Base-by-base conservation (phyloP, 2,329 filamentous ascomycete species). In the Fusarium sp. region DNA sequence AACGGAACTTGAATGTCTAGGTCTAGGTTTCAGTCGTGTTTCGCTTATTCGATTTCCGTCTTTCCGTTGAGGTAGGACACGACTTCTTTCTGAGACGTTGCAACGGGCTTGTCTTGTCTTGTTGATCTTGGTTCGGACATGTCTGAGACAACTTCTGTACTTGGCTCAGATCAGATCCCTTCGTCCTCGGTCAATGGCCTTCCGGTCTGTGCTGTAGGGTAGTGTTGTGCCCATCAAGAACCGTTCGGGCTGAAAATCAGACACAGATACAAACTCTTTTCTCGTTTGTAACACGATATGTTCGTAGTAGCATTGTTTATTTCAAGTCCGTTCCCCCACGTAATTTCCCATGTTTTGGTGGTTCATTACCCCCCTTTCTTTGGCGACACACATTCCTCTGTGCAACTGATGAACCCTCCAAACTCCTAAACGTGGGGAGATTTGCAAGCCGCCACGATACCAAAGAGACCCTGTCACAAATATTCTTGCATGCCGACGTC, bases 11-110 rank as follows among this genome's bases (percentile, higher is more conserved):
- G 42, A 26, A 26, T 46, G 21, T 45, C 31, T 53, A 48, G 44
- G 72, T 74, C 31, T 50, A 48, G 48, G 72, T 74, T 74, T 74
- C 72, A 74, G 60, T 67, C 37, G 31, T 71, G 72, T 74, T 71
- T 74, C 67, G 70, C 70, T 55, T 48, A 8, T 41, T 57, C 37
- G 53, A 30, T 58, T 58, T 21, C 49, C 49, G 49, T 18, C 23
- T 13, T 42, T 19, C 31, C 18, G 61, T 58, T 56, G 56, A 50
- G 50, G 58, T 43, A 49, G 43, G 53, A 45, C 39, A 34, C 30
- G 42, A 56, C 16, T 58, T 50, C 19, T 52, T 21, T 63, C 58
- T 69, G 59, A 64, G 66, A 67, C 65, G 49, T 60, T 64, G 50
- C 62, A 73, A 64, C 23, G 52, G 45, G 46, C 23, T 46, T 37